A percentile compares a stretch with the other conserved stretches of the same genome.
Conservation (phyloP, 1,139 yeast genomes). For the Taphrina wiesneri region DNA sequence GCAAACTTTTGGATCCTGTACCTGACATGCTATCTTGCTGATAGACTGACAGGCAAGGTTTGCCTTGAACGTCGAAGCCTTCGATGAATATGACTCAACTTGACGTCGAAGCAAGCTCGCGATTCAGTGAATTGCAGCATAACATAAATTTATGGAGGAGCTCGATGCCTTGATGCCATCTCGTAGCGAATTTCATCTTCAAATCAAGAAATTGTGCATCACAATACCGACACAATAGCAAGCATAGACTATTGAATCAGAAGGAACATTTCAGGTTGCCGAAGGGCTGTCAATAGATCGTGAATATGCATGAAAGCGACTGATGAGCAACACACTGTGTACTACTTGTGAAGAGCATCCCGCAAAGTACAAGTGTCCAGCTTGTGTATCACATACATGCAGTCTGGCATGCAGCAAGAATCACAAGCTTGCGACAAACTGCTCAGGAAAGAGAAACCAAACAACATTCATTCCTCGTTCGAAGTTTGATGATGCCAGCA, state of each 20-base stretch:
- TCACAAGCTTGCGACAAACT: conserved; percentile 64
- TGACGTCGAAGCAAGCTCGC: background rate
- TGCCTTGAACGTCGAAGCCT: background rate
- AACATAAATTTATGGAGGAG: conserved; percentile 3
- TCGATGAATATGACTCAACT: background rate
- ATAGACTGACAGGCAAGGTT: background rate
- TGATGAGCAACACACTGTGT: conserved; percentile 2
- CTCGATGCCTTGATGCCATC: background rate
- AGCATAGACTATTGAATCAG: too few relatives aligned
- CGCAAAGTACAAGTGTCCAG: conserved; percentile 79
- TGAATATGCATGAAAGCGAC: too few relatives aligned
- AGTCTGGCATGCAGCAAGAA: conserved; percentile 66
- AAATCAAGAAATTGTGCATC: background rate
- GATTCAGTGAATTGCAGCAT: background rate
- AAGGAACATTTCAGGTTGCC: too few relatives aligned
- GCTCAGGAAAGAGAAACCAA: conserved; percentile 69
- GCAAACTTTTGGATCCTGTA: background rate
- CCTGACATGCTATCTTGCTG: background rate
- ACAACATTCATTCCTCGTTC: conserved; percentile 58
- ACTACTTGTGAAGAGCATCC: conserved; percentile 2
- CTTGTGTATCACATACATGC: conserved; percentile 69
- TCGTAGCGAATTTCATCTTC: conserved; percentile 3
- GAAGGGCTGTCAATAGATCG: too few relatives aligned
- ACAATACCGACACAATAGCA: background rate
- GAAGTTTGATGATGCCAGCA: conserved; percentile 48